Base-by-base conservation (phyloP, 1,284 basidiomycete species). In the Sutorius eximius region DNA sequence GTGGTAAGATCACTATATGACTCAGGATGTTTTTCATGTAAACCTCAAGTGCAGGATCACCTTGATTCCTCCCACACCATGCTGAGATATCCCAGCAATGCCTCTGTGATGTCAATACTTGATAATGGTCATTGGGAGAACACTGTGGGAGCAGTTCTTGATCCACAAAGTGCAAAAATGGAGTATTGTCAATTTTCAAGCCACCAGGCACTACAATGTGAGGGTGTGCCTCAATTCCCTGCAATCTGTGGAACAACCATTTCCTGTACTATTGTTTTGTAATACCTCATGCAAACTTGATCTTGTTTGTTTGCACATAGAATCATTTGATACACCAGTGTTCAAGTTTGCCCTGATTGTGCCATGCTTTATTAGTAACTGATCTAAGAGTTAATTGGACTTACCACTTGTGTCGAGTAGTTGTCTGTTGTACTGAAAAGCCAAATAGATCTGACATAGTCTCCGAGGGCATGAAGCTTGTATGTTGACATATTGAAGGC, bases 381-480 rank as follows among this genome's bases (percentile, higher is more conserved):
- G 5, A 24, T 24, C 22, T 24, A 24, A 24, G 22, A 24, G 22
- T 24, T 24, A 24, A 24, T 24, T 24, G 22, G 22, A 61, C 70
- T 30, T 49, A 76, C 75, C 12, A 59, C 54, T 34, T 74, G 68
- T 0, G 70, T 73, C 0, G 65, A 64, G 33, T 66, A 73, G 16
- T 60, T 68, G 40, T 77, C 75, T 1, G 70, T 73, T 1, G 73
- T 74, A 0, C 74, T 72, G 42, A 63, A 66, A 2, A 32, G 47
- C 8, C 52, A 44, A 11, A 78, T 74, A 0, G 63, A 55, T 1
- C 18, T 34, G 0, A 65, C 48, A 52, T 74, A 75, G 49, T 77
- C 66, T 0, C 67, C 64, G 0, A 77, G 57, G 0, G 58, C 46
- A 52, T 77, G 75, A 0, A 67, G 51, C 48, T 78, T 77, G 53